These are phyloP conservation scores for Metschnikowia rubicola DNA, from an alignment of 805 yeast genomes.

Conservation along the genomic window DNA sequence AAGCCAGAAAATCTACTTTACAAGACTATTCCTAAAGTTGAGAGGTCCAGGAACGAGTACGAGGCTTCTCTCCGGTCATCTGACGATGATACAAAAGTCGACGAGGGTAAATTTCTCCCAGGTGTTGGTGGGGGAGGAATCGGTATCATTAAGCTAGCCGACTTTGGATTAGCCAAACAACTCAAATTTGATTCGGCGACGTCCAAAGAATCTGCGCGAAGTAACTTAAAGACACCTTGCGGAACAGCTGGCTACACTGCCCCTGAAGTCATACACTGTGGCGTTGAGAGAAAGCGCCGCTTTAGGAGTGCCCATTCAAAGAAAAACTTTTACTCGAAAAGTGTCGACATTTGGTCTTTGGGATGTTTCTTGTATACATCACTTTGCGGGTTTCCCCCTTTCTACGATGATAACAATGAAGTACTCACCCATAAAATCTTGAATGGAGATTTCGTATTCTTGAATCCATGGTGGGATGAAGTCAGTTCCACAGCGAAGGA, in stretches of 20 bases:
- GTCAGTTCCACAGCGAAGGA: slow-evolving; percentile 65
- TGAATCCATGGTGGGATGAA: slow-evolving; percentile 90
- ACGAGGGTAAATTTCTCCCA: slow-evolving; percentile 81
- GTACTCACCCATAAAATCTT: slow-evolving; percentile 74
- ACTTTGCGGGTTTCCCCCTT: slow-evolving; percentile 96
- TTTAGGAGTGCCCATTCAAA: slow-evolving; percentile 14
- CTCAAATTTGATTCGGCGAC: slow-evolving; percentile 58
- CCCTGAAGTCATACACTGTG: slow-evolving; percentile 82
- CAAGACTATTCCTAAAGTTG: slow-evolving; percentile 49
- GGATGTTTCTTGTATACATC: slow-evolving; percentile 94
- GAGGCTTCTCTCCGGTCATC: slow-evolving; percentile 48
- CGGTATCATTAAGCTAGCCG: slow-evolving; percentile 87
- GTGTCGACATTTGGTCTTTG: slow-evolving; percentile 98
- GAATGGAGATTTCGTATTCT: slow-evolving; percentile 70
- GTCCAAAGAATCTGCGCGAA: slow-evolving; percentile 3
- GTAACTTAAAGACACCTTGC: slow-evolving; percentile 91
- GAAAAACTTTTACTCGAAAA: slow-evolving; percentile 61
- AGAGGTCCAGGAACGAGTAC: slow-evolving; percentile 40
- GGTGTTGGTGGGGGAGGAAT: slow-evolving; percentile 91
- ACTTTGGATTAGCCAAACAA: slow-evolving; percentile 91
- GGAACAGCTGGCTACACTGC: slow-evolving; percentile 99
- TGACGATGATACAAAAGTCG: slow-evolving; percentile 70
- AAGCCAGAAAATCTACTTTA: slow-evolving; percentile 77
- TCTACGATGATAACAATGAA: slow-evolving; percentile 80
- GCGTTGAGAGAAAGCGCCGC: slow-evolving; percentile 56